Base-by-base conservation (phyloP, 768 basidiomycete species). In the Termitomyces sp. region DNA sequence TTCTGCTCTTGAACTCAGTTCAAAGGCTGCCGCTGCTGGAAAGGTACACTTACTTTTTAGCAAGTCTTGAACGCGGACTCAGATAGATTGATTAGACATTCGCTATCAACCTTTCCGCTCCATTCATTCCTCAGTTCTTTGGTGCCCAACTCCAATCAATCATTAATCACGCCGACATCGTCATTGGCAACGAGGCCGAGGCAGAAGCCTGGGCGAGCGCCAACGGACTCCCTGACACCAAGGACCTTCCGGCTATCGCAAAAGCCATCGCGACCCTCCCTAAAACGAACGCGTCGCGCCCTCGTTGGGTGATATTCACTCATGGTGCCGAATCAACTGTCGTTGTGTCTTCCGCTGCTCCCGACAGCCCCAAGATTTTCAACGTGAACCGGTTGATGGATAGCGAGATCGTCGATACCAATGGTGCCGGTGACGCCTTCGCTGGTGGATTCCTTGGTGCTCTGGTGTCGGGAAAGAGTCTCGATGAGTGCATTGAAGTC, bases 121-220 rank as follows among this genome's bases (percentile, higher is more conserved):
- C 97, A 18, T 99, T 98, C 82, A 95, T 99, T 73, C 78, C 91
- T 54, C 88, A 94, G 74, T 96, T 97, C 82, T 98, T 98, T 80
- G 82, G 81, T 58, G 74, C 78, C 3, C 90, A 95, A 69, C 78
- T 99, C 18, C 81, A 93, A 62, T 78, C 89, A 69, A 74, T 98
- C 66, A 73, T 99, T 44, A 88, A 88, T 26, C 88, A 89, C 78
- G 83, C 83, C 60, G 97, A 99, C 73, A 79, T 96, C 72, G 64
- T 98, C 71, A 93, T 99, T 72, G 92, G 92, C n/a, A 98, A 98
- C 75, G 96, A 99, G 78, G 77, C 87, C 39, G 97, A 99, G 73
- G 97, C 96, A 10, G 91, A 85, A 58, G 82, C 89, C 16, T 98
- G 88, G 80, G 95, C 91, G 27, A 75, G 72, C 50, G 85, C 89